Evolutionary conservation across 148 eudicot species (phyloP).

Genomic region (Simmondsia chinensis): DNA sequence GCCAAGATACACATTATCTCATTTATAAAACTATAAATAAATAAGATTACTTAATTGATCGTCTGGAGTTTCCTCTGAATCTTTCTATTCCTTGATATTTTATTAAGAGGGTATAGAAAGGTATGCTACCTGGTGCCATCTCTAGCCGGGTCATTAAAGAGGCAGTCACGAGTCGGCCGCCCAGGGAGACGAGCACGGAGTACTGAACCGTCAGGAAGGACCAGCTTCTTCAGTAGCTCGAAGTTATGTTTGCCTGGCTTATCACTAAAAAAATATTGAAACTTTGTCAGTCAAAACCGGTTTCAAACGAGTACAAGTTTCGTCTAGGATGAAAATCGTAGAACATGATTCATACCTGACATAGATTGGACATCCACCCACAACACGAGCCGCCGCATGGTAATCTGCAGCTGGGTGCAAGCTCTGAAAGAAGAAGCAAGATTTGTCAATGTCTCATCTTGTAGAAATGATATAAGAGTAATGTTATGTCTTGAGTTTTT

Average conservation of each 20-base stretch:
- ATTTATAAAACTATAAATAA: no score
- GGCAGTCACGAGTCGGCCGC: slow-evolving; percentile 84
- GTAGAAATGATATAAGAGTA: no score
- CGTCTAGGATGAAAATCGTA: background rate
- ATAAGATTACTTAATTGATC: no score
- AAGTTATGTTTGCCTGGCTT: slow-evolving; percentile 90
- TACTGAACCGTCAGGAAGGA: slow-evolving; percentile 90
- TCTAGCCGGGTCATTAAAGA: slow-evolving; percentile 85
- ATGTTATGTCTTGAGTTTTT: no score
- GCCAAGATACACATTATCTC: no score
- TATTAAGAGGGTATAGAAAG: background rate
- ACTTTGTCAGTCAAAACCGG: background rate
- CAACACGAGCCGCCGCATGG: slow-evolving; percentile 88
- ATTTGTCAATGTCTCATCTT: slow-evolving; percentile 7
- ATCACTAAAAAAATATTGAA: slow-evolving; percentile 46
- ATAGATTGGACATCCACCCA: slow-evolving; percentile 88
- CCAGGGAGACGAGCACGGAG: slow-evolving; percentile 83
- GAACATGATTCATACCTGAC: slow-evolving; percentile 50
- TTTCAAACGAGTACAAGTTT: background rate
- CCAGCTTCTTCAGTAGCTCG: slow-evolving; percentile 71
- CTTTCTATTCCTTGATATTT: no score
- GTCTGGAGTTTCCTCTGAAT: no score
- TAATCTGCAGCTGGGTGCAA: slow-evolving; percentile 93
- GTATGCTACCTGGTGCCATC: slow-evolving; percentile 67
- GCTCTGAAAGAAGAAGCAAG: slow-evolving; percentile 40